Percentiles rank a stretch among this genome's conserved stretches.
Conservation (phyloP, 257 asterid species). For the Capsicum rhomboideum region DNA sequence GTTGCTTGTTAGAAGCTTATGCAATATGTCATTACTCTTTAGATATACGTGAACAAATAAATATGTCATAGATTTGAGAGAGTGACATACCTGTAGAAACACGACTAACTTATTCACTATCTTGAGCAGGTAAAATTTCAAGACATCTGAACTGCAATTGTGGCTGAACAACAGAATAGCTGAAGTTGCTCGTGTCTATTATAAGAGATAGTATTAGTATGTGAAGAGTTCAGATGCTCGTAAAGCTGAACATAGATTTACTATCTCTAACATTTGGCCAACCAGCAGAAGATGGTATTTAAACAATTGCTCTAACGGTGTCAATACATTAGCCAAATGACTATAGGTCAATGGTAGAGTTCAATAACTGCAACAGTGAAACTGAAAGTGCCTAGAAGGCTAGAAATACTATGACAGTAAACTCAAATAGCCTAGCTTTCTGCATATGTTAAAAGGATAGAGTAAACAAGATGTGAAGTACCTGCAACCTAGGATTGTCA, state of each 20-base stretch:
- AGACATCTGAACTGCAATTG: not conserved
- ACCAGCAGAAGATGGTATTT: no score
- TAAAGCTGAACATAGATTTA: no score
- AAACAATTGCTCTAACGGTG: not conserved
- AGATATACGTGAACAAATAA: not conserved
- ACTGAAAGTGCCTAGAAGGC: not conserved
- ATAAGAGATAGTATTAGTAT: not conserved
- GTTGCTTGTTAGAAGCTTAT: not conserved
- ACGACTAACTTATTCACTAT: not conserved
- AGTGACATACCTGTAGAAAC: not conserved
- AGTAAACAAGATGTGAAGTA: no score
- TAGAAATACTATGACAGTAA: not conserved
- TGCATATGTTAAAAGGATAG: not conserved
- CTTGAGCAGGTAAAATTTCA: not conserved
- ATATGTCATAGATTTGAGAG: not conserved
- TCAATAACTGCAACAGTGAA: not conserved
- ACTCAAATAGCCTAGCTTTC: not conserved
- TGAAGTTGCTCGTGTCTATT: not conserved
- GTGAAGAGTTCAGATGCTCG: not conserved
- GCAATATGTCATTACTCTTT: not conserved
- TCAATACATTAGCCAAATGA: not conserved
- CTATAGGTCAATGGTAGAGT: no score
- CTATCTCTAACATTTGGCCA: no score
- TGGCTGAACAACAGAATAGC: not conserved
- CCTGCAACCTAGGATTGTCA: constrained; percentile 4